Base-by-base conservation (phyloP, 1,139 yeast genomes). In the Hansenula sp. region DNA sequence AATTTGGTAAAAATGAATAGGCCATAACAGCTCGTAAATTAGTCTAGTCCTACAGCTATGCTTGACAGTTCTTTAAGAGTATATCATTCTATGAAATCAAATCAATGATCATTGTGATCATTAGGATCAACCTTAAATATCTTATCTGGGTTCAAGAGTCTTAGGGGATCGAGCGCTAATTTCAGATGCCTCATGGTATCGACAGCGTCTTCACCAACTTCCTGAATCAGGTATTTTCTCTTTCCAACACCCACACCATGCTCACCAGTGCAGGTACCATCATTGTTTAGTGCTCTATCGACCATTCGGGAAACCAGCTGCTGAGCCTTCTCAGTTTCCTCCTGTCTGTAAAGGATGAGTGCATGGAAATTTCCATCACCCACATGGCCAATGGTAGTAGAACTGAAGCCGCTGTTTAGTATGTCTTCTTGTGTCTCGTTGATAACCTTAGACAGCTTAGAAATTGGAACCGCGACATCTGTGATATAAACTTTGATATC, bases 361-460 rank as follows among this genome's bases (percentile, higher is more conserved):
- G 77, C 75, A 54, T 79, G 86, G 60, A 82, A 77, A 57, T 79
- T 79, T n/a, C 85, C 86, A 55, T 79, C 85, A 9, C 84, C 85
- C 47, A 79, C 76, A 55, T 79, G 85, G 2, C 84, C 85, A 67
- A 79, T 63, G 8, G 76, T 72, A 11, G 81, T 72, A 43, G 73
- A 74, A 38, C 62, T 62, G 42, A 75, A 70, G 0, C 81, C 81
- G 2, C 83, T 74, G 7, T 53, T 51, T 43, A 66, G 63, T 52
- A 78, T 65, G 46, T 77, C 81, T 5, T 68, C 70, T 48, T 74
- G 71, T 11, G 81, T 72, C 47, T 77, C 79, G 27, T 68, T 57
- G 36, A 79, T 74, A 34, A 78, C 73, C 9, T 62, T 57, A 0
- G 83, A 67, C 40, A 79, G 60, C 36, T 63, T 66, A 3, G 84